Base-by-base conservation (phyloP, 2,329 filamentous ascomycete genomes). In the Erysiphe neolycopersici region DNA sequence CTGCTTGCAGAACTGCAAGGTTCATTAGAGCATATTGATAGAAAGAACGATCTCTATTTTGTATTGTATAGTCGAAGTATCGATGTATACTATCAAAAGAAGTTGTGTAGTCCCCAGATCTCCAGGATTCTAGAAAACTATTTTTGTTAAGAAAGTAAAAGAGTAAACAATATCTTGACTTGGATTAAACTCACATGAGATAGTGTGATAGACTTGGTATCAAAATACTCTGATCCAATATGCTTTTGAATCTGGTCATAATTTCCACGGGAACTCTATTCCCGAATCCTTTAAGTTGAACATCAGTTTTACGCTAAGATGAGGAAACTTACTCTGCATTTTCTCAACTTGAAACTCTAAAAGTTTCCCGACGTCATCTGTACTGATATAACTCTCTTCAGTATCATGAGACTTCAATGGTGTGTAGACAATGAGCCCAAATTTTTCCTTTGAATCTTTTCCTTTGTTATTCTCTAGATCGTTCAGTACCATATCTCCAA, bases 21-120 rank as follows among this genome's bases (percentile, higher is more conserved):
- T 94, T 94, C 55, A 98, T 75, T 13, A 95, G 63, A 0, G 89
- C 89, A 56, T 94, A 93, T 56, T 95, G 89, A 54, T 98, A 95
- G 53, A 85, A 85, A 5, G 79, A 71, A 19, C 80, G 76, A 53
- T 92, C 80, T 47, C 75, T 66, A 50, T 75, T 79, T 53, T 89
- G 79, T 73, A 91, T 84, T 1, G 85, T 89, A 59, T 93, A 94
- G 58, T 98, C 89, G 53, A 94, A 98, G 59, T 94, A 98, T 43
- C 83, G 76, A 58, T 95, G 85, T 17, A 98, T 66, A 50, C 77
- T 77, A 54, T 98, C 87, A 56, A 94, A 89, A 0, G 89, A 79
- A 0, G 80, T 82, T 12, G 80, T 75, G 54, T 87, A 91, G 59
- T 95, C 84, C 4, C 87, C 87, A 3, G 83, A 76, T 56, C 79